Evolutionary conservation across 2,329 filamentous ascomycete genomes (phyloP), one percentile per base, ranked within the genome.

Genomic region (Ophiostoma ips): DNA sequence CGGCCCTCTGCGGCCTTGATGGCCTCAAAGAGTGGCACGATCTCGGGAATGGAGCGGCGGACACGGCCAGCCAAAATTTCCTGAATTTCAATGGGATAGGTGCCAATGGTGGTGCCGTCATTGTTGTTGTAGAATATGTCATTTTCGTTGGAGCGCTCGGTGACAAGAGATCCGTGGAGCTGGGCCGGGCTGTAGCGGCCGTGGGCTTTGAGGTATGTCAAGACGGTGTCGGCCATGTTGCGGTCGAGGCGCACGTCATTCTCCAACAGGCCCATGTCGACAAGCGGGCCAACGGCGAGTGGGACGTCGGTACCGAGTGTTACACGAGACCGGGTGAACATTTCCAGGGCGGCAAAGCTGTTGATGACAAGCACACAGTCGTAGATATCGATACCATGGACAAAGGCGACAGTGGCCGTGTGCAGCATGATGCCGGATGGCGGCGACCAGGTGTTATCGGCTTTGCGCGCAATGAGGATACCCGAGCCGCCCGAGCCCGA

Each of bases 361-460:
- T 94, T 95, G 62, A 95, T 89, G 34, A 95, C 84, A 9, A 95
- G 76, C 13, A 96, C 84, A 61, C 89, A 95, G 64, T 96, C 90
- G 70, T 95, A 96, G 31, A 95, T 88, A 62, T 96, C 90, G 37
- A 95, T 84, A 2, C 89, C 90, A 6, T 89, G 82, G 49, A 95
- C 76, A 61, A 96, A 95, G 34, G 88, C 90, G 33, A 95, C 73
- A 1, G 84, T 87, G 1, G 87, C 79, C 0, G 90, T 95, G 62
- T 96, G 90, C 44, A 95, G 74, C 69, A 95, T 77, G 56, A 96
- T 88, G 45, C 86, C 89, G 0, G 87, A 94, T 0, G 90, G 90
- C 9, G 88, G 85, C 55, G 87, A 59, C 57, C 57, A 59, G 21
- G 57, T 59, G 43, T 89, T 88, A 57, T 94, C 88, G 21, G 84